Evolutionary conservation across 73 alveolate species (phyloP), one percentile per base, ranked within the genome.

Genomic region (Tetrahymena borealis): DNA sequence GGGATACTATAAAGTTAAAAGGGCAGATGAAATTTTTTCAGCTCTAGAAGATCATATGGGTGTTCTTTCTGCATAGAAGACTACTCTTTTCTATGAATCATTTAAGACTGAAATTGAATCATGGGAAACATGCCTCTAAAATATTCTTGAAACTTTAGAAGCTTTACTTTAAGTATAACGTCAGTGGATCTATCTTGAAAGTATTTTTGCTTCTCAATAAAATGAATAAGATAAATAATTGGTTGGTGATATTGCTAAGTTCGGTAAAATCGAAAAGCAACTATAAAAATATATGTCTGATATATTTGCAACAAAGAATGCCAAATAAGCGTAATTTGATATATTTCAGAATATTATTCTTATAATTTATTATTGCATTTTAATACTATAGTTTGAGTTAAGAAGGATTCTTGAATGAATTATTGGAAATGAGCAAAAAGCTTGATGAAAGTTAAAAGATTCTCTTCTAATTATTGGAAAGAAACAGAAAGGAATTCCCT

Each of bases 401-500:
- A 90, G 96, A 94, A 33, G 96, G 94, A 16, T 91, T 91, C 94
- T 39, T 38, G 33, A 39, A 91, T 20, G 96, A 90, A 91, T 20
- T 94, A 78, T 43, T 60, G 28, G 91, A 94, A 93, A 93, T 94
- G 91, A 96, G 96, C 78, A 91, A 95, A 18, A 97, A 94, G 79
- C 93, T 98, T 90, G 99, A 99, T 90, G 97, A 96, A 78, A 98
- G 98, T 90, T 98, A 99, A 95, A 99, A 98, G 97, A 96, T 97
- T 85, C 95, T 99, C 39, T 97, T 97, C 95, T 98, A 99, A 95
- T 99, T 97, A 96, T 93, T 99, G 91, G 99, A 98, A 97, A 98
- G 98, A 94, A 98, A 99, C 98, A 96, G 99, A 90, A 77, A 93
- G 40, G 96, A 90, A 93, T 99, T 99, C 98, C 99, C 99, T 18